phyloP scores from a whole-genome alignment of 768 basidiomycete species.

The Tricholoma terreum region DNA sequence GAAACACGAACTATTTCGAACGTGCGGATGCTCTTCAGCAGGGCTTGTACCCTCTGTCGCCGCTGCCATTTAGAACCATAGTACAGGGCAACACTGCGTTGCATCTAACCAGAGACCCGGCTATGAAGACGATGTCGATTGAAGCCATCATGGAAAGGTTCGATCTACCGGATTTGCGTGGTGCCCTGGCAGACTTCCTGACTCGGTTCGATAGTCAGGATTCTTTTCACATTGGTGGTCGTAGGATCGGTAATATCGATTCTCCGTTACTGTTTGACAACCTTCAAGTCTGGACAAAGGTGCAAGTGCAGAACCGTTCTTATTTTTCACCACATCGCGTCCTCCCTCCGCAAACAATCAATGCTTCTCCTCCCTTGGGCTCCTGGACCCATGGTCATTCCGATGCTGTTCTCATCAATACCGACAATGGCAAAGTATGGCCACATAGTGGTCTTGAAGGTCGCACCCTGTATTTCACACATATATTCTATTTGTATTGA shows the following conservation, averaged over 20 bases:
- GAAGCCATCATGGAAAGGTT: neutral
- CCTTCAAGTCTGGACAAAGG: conserved; percentile 2
- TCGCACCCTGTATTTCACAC: neutral
- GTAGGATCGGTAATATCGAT: neutral
- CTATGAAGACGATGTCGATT: neutral
- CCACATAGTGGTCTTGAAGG: conserved; percentile 1
- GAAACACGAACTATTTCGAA: neutral
- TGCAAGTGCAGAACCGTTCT: neutral
- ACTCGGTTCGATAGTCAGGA: neutral
- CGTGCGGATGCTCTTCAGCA: neutral
- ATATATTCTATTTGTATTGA: neutral
- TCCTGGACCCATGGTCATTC: neutral
- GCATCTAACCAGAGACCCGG: neutral
- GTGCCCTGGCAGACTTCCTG: neutral
- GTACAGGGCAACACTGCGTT: neutral
- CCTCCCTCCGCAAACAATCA: neutral
- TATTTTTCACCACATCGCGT: neutral
- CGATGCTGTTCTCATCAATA: neutral
- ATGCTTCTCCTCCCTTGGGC: neutral
- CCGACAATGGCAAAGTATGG: neutral
- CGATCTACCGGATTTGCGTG: neutral
- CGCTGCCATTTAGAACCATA: neutral
- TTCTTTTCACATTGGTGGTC: neutral
- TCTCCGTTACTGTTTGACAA: neutral
- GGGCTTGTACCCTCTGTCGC: neutral